These are phyloP conservation scores for Macrophomina phaseolina DNA, from an alignment of 2,329 filamentous ascomycete genomes.

Conservation along the genomic window DNA sequence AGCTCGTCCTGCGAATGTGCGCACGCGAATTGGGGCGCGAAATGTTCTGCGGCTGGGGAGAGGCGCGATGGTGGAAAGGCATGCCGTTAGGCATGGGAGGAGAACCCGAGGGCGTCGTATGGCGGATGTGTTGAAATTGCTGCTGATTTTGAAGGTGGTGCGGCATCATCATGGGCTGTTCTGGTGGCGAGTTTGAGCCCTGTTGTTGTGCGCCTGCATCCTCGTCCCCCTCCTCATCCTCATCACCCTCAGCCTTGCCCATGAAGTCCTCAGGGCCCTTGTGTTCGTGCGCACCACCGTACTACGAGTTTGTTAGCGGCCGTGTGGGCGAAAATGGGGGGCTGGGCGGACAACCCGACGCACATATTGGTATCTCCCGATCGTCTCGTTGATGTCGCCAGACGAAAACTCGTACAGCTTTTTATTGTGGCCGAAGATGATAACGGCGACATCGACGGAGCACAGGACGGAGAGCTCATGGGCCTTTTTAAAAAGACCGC, in stretches of 20 bases:
- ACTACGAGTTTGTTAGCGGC: constrained; percentile 60
- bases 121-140: constrained; percentile 79
- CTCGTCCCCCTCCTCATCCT: constrained; percentile 80
- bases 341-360: constrained; percentile 42
- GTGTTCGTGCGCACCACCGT: constrained; percentile 91
- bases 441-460: constrained; percentile 96
- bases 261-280: constrained; percentile 94
- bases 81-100: constrained; percentile 84
- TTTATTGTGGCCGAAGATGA: constrained; percentile 99
- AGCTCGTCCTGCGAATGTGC: constrained; percentile 75
- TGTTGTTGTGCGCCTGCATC: constrained; percentile 72
- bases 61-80: constrained; percentile 74
- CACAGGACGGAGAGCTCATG: constrained; percentile 98
- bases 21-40: constrained; percentile 83
- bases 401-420: constrained; percentile 99
- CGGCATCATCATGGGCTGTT: constrained; percentile 60
- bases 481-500: constrained; percentile 98
- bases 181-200: constrained; percentile 68
- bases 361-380: constrained; percentile 90
- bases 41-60: constrained; percentile 77
- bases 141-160: constrained; percentile 58
- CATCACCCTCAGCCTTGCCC: constrained; percentile 72
- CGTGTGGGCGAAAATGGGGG: background rate
- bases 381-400: constrained; percentile 86
- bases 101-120: constrained; percentile 83